phyloP scores from a whole-genome alignment of 148 eudicot species.

The Agrostemma githago region DNA sequence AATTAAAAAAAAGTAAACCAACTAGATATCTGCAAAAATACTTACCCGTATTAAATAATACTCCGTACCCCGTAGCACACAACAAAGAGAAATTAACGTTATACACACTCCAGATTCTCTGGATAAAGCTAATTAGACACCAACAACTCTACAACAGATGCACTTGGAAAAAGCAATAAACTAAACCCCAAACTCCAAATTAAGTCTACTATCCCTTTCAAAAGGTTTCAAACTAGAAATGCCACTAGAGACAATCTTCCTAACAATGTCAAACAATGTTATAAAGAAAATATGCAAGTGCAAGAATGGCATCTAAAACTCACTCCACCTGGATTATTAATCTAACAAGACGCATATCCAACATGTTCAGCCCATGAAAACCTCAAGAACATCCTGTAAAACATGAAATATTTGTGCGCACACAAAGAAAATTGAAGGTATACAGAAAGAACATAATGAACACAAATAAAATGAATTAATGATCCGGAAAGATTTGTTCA shows the following conservation, averaged over 20 bases:
- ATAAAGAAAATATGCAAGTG: slow-evolving; percentile 8
- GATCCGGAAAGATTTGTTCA: not conserved
- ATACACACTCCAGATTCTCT: not conserved
- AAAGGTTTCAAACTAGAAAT: not conserved
- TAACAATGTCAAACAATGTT: not conserved
- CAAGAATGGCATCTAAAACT: slow-evolving; percentile 17
- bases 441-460: slow-evolving; percentile 3
- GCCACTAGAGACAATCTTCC: not conserved
- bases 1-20: not conserved
- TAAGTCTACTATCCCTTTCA: not conserved
- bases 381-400: slow-evolving; percentile 38
- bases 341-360: slow-evolving; percentile 31
- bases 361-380: slow-evolving; percentile 36
- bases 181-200: not conserved
- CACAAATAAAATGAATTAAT: not conserved
- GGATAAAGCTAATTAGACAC: not conserved
- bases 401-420: slow-evolving; percentile 28
- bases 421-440: slow-evolving; percentile 20
- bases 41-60: no score
- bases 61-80: not conserved
- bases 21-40: not conserved
- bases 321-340: slow-evolving; percentile 34
- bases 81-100: not conserved
- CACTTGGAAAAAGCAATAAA: not conserved
- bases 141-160: not conserved